These are phyloP conservation scores for Calonectria hongkongensis DNA, from an alignment of 2,329 filamentous ascomycete species.

Conservation along the genomic window DNA sequence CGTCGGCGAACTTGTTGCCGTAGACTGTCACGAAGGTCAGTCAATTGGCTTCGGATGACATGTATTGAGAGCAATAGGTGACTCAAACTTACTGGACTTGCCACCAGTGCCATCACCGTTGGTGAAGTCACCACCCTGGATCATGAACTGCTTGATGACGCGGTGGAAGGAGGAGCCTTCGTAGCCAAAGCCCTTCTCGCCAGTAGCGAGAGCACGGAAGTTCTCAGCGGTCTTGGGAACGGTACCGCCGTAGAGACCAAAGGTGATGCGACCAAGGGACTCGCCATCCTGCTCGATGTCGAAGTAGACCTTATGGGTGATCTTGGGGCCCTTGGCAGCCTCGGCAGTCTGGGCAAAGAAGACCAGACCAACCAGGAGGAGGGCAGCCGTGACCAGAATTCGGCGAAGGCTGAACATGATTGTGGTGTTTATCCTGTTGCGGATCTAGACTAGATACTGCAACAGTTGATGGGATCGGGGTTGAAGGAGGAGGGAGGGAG, in stretches of 20 bases:
- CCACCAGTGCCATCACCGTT: constrained; percentile 88
- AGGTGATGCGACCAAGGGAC: constrained; percentile 82
- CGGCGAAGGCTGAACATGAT: constrained; percentile 86
- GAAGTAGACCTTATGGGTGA: constrained; percentile 96
- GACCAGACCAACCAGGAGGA: constrained; percentile 84
- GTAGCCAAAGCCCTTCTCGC: constrained; percentile 91
- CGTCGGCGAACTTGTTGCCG: constrained; percentile 87
- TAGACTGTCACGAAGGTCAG: constrained; percentile 76
- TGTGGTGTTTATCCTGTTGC: constrained; percentile 50
- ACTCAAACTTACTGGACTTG: constrained; percentile 81
- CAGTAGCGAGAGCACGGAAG: constrained; percentile 87
- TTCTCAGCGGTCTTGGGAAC: constrained; percentile 85
- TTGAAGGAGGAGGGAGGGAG: constrained; percentile 36
- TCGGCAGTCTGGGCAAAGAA: constrained; percentile 85
- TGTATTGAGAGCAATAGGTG: not conserved
- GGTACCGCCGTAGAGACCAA: constrained; percentile 92
- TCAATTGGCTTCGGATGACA: constrained; percentile 35
- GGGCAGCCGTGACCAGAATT: constrained; percentile 82
- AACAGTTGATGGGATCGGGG: constrained; percentile 44
- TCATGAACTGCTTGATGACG: constrained; percentile 94
- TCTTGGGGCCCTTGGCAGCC: constrained; percentile 91
- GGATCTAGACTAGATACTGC: constrained; percentile 36
- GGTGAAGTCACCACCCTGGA: constrained; percentile 93
- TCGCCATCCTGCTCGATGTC: constrained; percentile 87
- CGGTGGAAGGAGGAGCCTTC: constrained; percentile 90